Evolutionary conservation across 2,329 filamentous ascomycete genomes (phyloP), one percentile per base, ranked within the genome.

Genomic region (Aureobasidium sp.): DNA sequence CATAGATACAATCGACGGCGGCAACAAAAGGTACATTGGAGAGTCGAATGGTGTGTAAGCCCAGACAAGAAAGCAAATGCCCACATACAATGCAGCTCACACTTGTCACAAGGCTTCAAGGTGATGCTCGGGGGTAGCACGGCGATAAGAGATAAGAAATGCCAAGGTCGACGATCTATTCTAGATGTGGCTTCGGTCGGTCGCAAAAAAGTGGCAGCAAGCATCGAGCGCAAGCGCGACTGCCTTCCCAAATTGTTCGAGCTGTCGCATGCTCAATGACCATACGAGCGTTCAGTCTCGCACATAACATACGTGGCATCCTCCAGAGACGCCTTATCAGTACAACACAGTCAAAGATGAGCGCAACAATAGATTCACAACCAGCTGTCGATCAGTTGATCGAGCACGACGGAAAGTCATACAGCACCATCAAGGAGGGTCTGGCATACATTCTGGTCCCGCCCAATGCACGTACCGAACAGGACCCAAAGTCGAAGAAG

Each of bases 401-500:
- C 36, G 66, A 71, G 62, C 72, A 74, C 44, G 65, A 71, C 5
- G 70, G 68, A 50, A 70, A 67, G 44, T 69, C 46, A 12, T 73
- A 72, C 69, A 82, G 80, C 29, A 84, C 84, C 0, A 79, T 89
- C 62, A 83, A 83, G 63, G 87, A 90, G 74, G 87, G 87, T 6
- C 74, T 82, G n/a, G 87, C 87, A 41, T 80, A 85, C 66, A 88
- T 90, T 63, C 78, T 90, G 13, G 82, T 86, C 13, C 85, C 86
- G 1, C 78, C 78, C 37, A 76, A 77, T 34, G 77, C 77, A 13
- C 75, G 78, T n/a, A 79, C 76, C 27, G 70, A 79, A 67, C 72
- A 77, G 66, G 71, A 82, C 74, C 74, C 77, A 0, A 76, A 79
- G 64, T 26, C 53, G 0, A 57, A 57, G 27, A 57, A 46, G 41